Percentiles rank a stretch among this genome's conserved stretches.
These are phyloP conservation scores for Tolypocladium paradoxum DNA, from an alignment of 2,329 filamentous ascomycete genomes.

Conservation along the genomic window DNA sequence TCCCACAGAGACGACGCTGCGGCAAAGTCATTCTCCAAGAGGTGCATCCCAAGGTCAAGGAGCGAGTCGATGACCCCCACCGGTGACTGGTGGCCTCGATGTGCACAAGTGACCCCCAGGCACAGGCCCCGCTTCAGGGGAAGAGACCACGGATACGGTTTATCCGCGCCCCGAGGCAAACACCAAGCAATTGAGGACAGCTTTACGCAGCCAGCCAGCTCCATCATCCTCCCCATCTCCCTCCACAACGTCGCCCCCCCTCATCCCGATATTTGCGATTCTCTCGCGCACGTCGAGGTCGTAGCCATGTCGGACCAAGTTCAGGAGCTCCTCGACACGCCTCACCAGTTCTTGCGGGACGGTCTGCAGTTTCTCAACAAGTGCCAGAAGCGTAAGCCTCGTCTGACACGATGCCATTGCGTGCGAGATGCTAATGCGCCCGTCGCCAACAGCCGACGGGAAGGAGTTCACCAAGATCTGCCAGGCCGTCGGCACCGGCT, in stretches of 20 bases:
- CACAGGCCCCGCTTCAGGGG: neutral
- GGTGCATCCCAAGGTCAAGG: too few species aligned
- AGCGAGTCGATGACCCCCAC: too few species aligned
- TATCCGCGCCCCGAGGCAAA: neutral
- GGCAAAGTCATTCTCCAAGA: neutral
- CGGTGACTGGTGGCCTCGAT: too few species aligned
- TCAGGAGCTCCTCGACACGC: constrained; percentile 60
- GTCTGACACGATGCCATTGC: neutral
- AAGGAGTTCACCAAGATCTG: constrained; percentile 34
- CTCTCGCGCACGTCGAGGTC: neutral
- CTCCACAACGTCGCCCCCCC: neutral
- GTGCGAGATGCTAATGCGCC: neutral
- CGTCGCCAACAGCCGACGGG: constrained; percentile 22
- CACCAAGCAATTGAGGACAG: neutral
- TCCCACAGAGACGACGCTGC: too few species aligned
- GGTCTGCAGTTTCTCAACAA: constrained; percentile 51
- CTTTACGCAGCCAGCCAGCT: neutral
- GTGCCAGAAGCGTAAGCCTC: constrained; percentile 48
- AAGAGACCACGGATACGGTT: neutral
- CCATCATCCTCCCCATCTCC: neutral
- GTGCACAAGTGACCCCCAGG: neutral
- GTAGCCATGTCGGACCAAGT: constrained; percentile 53
- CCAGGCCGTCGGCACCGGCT: constrained; percentile 57
- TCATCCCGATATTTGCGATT: neutral
- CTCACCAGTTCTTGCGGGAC: constrained; percentile 52